phyloP scores from a whole-genome alignment of 306 rosid genomes.

The Prosopis cineraria region DNA sequence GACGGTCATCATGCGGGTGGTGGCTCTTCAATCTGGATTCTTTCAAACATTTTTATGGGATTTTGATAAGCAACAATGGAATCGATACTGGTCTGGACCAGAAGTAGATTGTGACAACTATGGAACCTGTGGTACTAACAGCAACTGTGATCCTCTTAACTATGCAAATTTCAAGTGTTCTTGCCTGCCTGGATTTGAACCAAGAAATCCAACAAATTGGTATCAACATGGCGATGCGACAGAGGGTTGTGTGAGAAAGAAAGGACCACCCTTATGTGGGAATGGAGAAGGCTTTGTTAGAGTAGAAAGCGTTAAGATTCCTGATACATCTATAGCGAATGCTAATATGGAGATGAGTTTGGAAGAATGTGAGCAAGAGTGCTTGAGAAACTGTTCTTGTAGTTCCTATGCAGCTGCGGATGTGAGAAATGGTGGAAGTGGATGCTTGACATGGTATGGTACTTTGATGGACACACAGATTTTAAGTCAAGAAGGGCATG shows the following conservation, averaged over 20 bases:
- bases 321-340: conserved; percentile 34
- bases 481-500: conserved; percentile 48
- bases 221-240: conserved; percentile 43
- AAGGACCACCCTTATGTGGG: background rate
- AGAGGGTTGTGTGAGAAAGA: background rate
- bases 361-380: conserved; percentile 45
- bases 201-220: conserved; percentile 48
- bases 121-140: conserved; percentile 50
- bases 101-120: conserved; percentile 53
- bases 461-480: conserved; percentile 40
- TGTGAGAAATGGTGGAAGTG: conserved; percentile 56
- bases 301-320: background rate
- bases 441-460: conserved; percentile 63
- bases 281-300: background rate
- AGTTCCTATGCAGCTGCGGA: conserved; percentile 52
- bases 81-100: conserved; percentile 47
- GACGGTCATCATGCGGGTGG: conserved; percentile 16
- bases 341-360: conserved; percentile 31
- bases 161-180: conserved; percentile 42
- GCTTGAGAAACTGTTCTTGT: conserved; percentile 65
- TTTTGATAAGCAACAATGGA: conserved; percentile 44
- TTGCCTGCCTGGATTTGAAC: conserved; percentile 71
- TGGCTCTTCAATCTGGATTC: conserved; percentile 41
- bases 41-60: conserved; percentile 45
- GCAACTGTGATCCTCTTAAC: conserved; percentile 51